Conservation (phyloP, 2,329 filamentous ascomycete genomes). For the Botrytis paeoniae region DNA sequence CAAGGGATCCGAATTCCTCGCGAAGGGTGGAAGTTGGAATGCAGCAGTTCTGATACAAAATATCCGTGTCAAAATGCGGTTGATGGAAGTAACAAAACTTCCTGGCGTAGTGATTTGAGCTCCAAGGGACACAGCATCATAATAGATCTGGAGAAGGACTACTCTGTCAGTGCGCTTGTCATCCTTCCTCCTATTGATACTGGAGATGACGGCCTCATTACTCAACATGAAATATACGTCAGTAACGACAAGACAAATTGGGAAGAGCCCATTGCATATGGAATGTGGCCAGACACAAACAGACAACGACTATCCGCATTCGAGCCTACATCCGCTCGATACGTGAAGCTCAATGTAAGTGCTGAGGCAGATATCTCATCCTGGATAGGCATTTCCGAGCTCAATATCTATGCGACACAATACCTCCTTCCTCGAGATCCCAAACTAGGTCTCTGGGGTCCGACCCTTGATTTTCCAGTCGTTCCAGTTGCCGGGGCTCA, state of each 20-base stretch:
- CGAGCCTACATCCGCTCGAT: conserved; percentile 8
- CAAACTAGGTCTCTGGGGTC: conserved; percentile 3
- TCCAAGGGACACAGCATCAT: background rate
- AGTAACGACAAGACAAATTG: background rate
- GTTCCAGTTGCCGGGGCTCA: conserved; percentile 15
- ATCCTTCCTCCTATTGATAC: conserved; percentile 1
- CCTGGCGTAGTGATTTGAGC: background rate
- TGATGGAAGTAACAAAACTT: conserved; percentile 3
- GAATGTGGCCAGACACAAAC: conserved; percentile 11
- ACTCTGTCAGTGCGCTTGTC: conserved; percentile 4
- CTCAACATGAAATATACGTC: conserved; percentile 1
- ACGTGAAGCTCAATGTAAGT: conserved; percentile 1
- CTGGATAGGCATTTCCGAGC: conserved; percentile 1
- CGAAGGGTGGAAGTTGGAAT: conserved; percentile 1
- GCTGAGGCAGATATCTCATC: background rate
- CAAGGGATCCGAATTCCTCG: background rate
- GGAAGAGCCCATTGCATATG: background rate
- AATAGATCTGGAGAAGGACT: background rate
- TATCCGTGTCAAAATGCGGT: background rate
- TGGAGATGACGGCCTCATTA: background rate
- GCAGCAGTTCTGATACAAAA: background rate
- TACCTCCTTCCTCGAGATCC: conserved; percentile 3
- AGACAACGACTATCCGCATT: conserved; percentile 3
- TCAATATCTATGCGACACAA: conserved; percentile 7
- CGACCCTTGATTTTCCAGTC: conserved; percentile 3